Conservation (phyloP, 805 yeast genomes). For the Peterozyma toletana region DNA sequence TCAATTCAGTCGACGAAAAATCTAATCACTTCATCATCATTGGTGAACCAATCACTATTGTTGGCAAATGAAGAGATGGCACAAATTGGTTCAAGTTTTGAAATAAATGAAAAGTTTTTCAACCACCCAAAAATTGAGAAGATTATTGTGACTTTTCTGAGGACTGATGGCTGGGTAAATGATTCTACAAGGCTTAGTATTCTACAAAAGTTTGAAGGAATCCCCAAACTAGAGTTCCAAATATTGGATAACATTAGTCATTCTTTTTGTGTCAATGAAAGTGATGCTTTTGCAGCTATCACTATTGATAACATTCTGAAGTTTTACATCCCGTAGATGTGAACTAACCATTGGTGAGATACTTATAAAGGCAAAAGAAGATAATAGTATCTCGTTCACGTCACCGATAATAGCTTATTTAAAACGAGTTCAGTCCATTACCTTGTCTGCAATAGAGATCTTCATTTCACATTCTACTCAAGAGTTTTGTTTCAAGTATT, state of each 20-base stretch:
- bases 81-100: background rate
- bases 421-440: too few relatives aligned
- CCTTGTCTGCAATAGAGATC: too few relatives aligned
- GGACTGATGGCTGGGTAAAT: conserved; percentile 6
- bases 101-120: background rate
- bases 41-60: conserved; percentile 1
- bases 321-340: too few relatives aligned
- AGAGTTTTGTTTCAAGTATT: too few relatives aligned
- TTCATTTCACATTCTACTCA: too few relatives aligned
- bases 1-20: background rate
- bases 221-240: background rate
- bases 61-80: conserved; percentile 7
- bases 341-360: too few relatives aligned
- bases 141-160: conserved; percentile 4
- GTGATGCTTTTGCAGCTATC: conserved; percentile 3
- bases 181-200: background rate
- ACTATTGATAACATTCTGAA: background rate
- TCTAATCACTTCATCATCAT: background rate
- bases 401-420: too few relatives aligned
- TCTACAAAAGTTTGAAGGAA: background rate
- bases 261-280: conserved; percentile 3
- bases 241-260: conserved; percentile 4
- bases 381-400: too few relatives aligned
- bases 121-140: background rate
- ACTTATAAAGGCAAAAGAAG: too few relatives aligned